phyloP scores from a whole-genome alignment of 1,284 basidiomycete genomes.

The Cutaneotrichosporon sp. region DNA sequence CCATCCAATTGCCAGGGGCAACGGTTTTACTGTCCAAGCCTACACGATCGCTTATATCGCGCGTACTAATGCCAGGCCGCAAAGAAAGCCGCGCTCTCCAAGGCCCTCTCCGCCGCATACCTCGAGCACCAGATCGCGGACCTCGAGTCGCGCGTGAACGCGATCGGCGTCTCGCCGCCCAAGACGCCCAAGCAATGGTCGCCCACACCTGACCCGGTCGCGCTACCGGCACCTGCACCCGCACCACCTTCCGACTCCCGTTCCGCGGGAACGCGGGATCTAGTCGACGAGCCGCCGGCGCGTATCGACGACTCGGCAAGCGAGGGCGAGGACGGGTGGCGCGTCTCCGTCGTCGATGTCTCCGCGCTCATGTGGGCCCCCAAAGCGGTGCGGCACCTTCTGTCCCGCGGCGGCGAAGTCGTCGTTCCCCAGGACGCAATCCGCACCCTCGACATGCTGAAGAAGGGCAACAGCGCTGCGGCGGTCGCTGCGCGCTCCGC shows the following conservation, averaged over 20 bases:
- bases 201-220: too few relatives aligned
- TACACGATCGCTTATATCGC: too few relatives aligned
- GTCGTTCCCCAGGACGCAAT: slow-evolving; percentile 84
- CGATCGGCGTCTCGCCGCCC: slow-evolving; percentile 15
- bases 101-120: slow-evolving; percentile 47
- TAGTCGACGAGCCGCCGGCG: neutral
- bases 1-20: too few relatives aligned
- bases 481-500: slow-evolving; percentile 63
- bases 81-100: slow-evolving; percentile 40
- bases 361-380: slow-evolving; percentile 80
- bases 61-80: slow-evolving; percentile 28
- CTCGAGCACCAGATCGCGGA: slow-evolving; percentile 47
- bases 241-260: too few relatives aligned
- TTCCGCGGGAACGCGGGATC: neutral
- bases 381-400: slow-evolving; percentile 71
- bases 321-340: slow-evolving; percentile 11
- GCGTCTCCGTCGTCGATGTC: slow-evolving; percentile 67
- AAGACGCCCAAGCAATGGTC: too few relatives aligned
- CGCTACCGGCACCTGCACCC: too few relatives aligned
- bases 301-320: slow-evolving; percentile 9
- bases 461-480: slow-evolving; percentile 74
- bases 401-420: slow-evolving; percentile 60
- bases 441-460: slow-evolving; percentile 86
- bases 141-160: slow-evolving; percentile 40
- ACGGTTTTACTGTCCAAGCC: too few relatives aligned